These are phyloP conservation scores for Fraxinus velutina DNA, from an alignment of 305 asterid genomes.

Conservation along the genomic window DNA sequence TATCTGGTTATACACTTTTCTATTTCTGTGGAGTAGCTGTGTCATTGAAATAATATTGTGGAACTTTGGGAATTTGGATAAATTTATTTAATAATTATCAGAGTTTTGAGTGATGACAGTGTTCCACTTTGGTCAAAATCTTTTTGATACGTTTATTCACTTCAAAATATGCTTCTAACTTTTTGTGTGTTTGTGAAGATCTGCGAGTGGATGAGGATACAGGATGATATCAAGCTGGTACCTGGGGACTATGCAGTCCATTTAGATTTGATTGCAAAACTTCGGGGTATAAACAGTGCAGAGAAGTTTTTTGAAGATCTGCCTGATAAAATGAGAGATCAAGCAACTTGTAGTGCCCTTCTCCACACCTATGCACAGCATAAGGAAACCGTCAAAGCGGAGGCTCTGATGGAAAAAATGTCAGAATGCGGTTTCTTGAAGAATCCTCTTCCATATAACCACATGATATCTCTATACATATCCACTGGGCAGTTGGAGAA, in stretches of 20 bases:
- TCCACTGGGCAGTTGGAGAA: constrained; percentile 61
- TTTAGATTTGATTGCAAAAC: constrained; percentile 76
- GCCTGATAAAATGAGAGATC: constrained; percentile 66
- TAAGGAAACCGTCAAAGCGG: constrained; percentile 58
- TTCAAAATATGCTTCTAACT: background rate
- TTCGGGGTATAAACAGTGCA: constrained; percentile 74
- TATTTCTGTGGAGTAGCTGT: background rate
- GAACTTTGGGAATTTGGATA: background rate
- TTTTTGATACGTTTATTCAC: background rate
- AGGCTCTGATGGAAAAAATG: constrained; percentile 74
- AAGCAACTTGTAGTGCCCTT: constrained; percentile 72
- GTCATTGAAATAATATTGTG: background rate
- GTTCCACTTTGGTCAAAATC: background rate
- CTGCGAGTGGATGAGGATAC: constrained; percentile 84
- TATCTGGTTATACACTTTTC: background rate
- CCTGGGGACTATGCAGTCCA: constrained; percentile 90
- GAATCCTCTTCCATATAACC: constrained; percentile 72
- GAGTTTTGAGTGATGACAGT: background rate
- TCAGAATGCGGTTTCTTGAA: constrained; percentile 65
- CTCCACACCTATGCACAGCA: constrained; percentile 76
- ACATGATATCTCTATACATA: constrained; percentile 68
- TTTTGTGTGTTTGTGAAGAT: constrained; percentile 41
- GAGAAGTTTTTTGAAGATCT: constrained; percentile 80
- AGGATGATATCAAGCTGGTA: constrained; percentile 63
- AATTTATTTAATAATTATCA: background rate